phyloP scores from a whole-genome alignment of 2,329 filamentous ascomycete genomes.

The Nigrospora sphaerica region DNA sequence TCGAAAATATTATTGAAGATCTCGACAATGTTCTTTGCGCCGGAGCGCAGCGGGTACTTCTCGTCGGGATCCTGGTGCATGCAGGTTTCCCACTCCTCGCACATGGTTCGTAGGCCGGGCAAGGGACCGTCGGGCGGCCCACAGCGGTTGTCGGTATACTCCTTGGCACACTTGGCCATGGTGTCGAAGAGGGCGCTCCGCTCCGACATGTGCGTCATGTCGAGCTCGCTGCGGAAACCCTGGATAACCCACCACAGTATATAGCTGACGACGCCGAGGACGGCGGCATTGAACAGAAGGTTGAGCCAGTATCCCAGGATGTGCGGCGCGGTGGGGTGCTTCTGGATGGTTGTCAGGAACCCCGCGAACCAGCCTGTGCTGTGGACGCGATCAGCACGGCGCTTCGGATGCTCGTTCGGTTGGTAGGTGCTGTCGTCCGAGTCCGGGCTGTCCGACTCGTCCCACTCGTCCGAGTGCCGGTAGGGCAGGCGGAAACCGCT shows the following conservation, averaged over 20 bases:
- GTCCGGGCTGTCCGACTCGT: conserved; percentile 38
- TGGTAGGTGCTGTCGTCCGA: conserved; percentile 36
- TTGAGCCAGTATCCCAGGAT: conserved; percentile 54
- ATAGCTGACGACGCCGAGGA: conserved; percentile 51
- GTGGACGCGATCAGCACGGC: conserved; percentile 10
- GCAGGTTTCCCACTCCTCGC: conserved; percentile 76
- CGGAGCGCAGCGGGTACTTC: conserved; percentile 73
- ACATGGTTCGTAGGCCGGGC: conserved; percentile 67
- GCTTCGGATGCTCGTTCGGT: conserved; percentile 9
- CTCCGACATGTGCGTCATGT: conserved; percentile 55
- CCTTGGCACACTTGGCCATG: conserved; percentile 64
- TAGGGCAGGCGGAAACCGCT: conserved; percentile 37
- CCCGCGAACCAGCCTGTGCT: conserved; percentile 31
- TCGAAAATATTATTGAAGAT: conserved; percentile 94
- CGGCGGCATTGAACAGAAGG: conserved; percentile 55
- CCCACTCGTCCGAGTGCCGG: conserved; percentile 31
- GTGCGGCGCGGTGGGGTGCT: conserved; percentile 51
- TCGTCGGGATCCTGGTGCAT: conserved; percentile 77
- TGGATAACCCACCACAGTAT: conserved; percentile 62
- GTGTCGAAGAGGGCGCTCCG: conserved; percentile 50
- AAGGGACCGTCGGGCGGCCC: conserved; percentile 51
- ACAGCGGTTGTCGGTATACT: conserved; percentile 74
- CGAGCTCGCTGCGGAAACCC: conserved; percentile 70
- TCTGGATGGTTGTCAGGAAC: conserved; percentile 44
- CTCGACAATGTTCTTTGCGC: conserved; percentile 80